These are phyloP conservation scores for Paecilomyces formosus DNA, from an alignment of 2,329 filamentous ascomycete genomes.

Conservation along the genomic window DNA sequence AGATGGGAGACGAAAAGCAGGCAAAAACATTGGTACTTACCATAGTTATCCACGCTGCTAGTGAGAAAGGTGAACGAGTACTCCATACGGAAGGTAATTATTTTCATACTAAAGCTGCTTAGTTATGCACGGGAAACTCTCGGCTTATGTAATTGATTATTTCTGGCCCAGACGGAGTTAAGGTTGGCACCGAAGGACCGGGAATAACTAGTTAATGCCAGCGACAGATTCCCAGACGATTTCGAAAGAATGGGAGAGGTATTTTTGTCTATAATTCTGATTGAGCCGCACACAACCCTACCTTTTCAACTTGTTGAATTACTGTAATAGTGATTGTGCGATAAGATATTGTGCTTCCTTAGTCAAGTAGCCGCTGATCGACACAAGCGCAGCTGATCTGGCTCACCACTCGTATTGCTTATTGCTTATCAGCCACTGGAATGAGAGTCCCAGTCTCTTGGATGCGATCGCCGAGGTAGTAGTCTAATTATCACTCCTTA, in stretches of 20 bases:
- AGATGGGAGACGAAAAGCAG: too few species aligned
- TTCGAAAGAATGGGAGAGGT: too few species aligned
- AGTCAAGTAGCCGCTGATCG: not conserved
- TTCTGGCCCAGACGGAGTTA: too few species aligned
- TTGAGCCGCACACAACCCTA: too few species aligned
- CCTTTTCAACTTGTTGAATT: too few species aligned
- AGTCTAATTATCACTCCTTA: too few species aligned
- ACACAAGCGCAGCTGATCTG: not conserved
- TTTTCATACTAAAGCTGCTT: too few species aligned
- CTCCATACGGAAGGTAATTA: not conserved
- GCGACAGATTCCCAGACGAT: not conserved
- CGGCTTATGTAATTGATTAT: not conserved
- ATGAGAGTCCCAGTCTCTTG: not conserved
- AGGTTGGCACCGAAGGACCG: not conserved
- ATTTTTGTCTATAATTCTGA: too few species aligned
- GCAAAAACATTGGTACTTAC: too few species aligned
- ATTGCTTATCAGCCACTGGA: not conserved
- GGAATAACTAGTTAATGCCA: not conserved
- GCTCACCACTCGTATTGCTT: not conserved
- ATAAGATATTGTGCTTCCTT: too few species aligned
- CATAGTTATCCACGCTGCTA: not conserved
- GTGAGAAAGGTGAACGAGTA: not conserved
- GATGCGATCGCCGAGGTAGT: not conserved
- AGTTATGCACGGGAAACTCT: not conserved
- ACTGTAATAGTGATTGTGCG: too few species aligned